These are phyloP conservation scores for Hypoxylon rickii DNA, from an alignment of 495 filamentous ascomycete genomes.

Conservation along the genomic window DNA sequence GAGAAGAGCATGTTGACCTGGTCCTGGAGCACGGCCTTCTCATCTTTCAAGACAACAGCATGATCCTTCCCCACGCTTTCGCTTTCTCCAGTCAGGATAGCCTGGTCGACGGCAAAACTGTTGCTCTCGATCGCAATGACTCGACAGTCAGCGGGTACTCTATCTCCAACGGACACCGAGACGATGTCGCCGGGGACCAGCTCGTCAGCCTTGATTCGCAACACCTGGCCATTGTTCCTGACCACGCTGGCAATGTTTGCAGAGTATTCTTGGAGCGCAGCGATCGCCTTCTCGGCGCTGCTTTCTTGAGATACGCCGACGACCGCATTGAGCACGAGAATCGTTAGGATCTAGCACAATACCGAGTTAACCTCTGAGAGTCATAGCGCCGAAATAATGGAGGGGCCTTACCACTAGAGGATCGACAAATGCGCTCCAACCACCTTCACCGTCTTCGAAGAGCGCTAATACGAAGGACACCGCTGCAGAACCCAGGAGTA, in stretches of 20 bases:
- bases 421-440: slow-evolving; percentile 98
- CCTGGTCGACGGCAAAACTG: slow-evolving; percentile 94
- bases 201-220: slow-evolving; percentile 87
- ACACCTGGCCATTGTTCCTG: slow-evolving; percentile 72
- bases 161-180: slow-evolving; percentile 85
- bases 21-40: slow-evolving; percentile 93
- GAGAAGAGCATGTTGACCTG: slow-evolving; percentile 98
- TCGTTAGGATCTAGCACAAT: slow-evolving; percentile 80
- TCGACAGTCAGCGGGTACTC: slow-evolving; percentile 96
- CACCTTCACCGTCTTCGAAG: slow-evolving; percentile 82
- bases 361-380: slow-evolving; percentile 17
- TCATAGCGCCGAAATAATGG: slow-evolving; percentile 2
- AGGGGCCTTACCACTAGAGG: slow-evolving; percentile 76
- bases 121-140: slow-evolving; percentile 93
- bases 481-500: slow-evolving; percentile 89
- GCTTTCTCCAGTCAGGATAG: slow-evolving; percentile 96
- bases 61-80: slow-evolving; percentile 93
- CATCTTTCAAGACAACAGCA: slow-evolving; percentile 66
- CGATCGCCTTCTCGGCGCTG: slow-evolving; percentile 97
- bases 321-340: slow-evolving; percentile 93
- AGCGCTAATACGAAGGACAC: slow-evolving; percentile 93
- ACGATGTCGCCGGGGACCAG: slow-evolving; percentile 95
- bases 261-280: slow-evolving; percentile 97
- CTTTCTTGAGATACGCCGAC: slow-evolving; percentile 99
- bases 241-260: slow-evolving; percentile 96